phyloP scores from a whole-genome alignment of 495 filamentous ascomycete species.

The Thozetella sp. region DNA sequence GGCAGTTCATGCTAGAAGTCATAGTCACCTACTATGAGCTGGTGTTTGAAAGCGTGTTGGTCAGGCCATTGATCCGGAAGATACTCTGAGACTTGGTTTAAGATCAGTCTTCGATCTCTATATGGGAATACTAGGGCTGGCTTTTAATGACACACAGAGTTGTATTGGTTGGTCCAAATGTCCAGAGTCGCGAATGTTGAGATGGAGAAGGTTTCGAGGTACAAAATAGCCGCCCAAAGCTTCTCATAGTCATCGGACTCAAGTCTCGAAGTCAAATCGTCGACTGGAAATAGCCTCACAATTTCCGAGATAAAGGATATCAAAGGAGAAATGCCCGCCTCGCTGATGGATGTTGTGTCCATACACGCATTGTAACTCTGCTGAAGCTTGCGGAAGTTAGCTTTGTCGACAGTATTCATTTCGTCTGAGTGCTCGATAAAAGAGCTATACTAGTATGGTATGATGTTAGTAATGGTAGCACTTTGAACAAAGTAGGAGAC shows the following conservation, averaged over 20 bases:
- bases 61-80: too few species aligned
- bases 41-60: too few species aligned
- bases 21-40: too few species aligned
- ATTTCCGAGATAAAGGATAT: slow-evolving; percentile 37
- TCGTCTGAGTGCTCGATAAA: background rate
- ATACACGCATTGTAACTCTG: slow-evolving; percentile 66
- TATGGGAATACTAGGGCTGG: background rate
- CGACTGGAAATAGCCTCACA: background rate
- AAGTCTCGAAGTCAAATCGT: too few species aligned
- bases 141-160: slow-evolving; percentile 7
- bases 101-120: too few species aligned
- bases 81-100: too few species aligned
- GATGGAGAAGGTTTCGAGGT: slow-evolving; percentile 1
- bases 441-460: background rate
- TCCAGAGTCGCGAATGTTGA: background rate
- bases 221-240: slow-evolving; percentile 2
- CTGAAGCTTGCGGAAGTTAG: slow-evolving; percentile 70
- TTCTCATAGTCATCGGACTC: slow-evolving; percentile 20
- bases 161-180: background rate
- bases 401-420: slow-evolving; percentile 44
- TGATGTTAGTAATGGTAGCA: too few species aligned
- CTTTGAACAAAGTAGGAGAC: too few species aligned
- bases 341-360: slow-evolving; percentile 54
- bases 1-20: too few species aligned
- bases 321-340: slow-evolving; percentile 59